Conservation (phyloP, 805 yeast genomes). For the Metschnikowia anglica region DNA sequence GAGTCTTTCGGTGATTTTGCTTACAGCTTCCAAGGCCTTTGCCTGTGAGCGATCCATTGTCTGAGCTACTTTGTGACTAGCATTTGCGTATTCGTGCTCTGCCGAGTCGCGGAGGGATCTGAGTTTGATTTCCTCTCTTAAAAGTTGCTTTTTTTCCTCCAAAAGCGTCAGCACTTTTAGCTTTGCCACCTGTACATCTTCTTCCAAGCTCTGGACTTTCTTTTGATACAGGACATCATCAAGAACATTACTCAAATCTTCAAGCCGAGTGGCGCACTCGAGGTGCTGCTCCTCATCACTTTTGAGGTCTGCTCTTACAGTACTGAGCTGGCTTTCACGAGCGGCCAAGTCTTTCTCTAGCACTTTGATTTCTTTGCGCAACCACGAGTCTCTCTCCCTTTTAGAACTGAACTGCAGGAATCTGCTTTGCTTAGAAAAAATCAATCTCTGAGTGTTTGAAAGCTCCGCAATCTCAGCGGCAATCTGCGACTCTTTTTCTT, state of each 20-base stretch:
- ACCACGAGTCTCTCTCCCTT: slow-evolving; percentile 67
- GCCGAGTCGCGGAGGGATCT: slow-evolving; percentile 57
- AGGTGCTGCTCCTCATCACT: slow-evolving; percentile 28
- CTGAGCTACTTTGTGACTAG: slow-evolving; percentile 61
- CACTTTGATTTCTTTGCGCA: slow-evolving; percentile 48
- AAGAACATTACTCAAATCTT: slow-evolving; percentile 1
- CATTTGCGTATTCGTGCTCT: slow-evolving; percentile 51
- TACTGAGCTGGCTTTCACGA: slow-evolving; percentile 4
- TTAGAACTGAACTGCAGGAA: slow-evolving; percentile 55
- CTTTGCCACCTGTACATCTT: slow-evolving; percentile 43
- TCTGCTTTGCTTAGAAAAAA: slow-evolving; percentile 72
- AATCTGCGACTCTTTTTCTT: slow-evolving; percentile 39
- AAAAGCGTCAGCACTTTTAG: slow-evolving; percentile 43
- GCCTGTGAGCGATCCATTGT: slow-evolving; percentile 75
- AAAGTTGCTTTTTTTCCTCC: slow-evolving; percentile 67
- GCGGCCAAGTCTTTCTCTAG: slow-evolving; percentile 25
- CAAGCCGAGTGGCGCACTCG: slow-evolving; percentile 13
- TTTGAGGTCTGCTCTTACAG: slow-evolving; percentile 10
- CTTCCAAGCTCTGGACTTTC: slow-evolving; percentile 21
- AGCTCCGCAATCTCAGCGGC: slow-evolving; percentile 42
- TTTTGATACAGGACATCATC: slow-evolving; percentile 4
- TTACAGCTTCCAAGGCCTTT: slow-evolving; percentile 68
- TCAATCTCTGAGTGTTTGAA: slow-evolving; percentile 52
- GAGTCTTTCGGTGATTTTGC: slow-evolving; percentile 57
- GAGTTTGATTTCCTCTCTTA: slow-evolving; percentile 76